A percentile compares a stretch with the other conserved stretches of the same genome.
Conservation (phyloP, 2,329 filamentous ascomycete species). For the Sphaerulina vaccinii region DNA sequence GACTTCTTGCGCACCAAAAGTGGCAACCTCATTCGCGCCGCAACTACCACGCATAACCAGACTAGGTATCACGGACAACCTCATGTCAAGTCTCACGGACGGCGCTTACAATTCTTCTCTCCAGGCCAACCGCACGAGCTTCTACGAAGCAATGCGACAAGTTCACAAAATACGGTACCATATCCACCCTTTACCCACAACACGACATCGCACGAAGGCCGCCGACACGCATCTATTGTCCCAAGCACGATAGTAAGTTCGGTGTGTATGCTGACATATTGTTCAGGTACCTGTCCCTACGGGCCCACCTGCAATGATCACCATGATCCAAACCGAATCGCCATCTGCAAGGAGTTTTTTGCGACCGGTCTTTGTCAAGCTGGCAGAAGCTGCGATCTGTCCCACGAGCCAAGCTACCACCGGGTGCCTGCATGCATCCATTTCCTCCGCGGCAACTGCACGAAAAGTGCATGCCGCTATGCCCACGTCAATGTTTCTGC, state of each 20-base stretch:
- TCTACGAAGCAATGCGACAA: constrained; percentile 34
- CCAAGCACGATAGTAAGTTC: constrained; percentile 25
- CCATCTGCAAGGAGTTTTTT: constrained; percentile 85
- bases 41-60: not conserved
- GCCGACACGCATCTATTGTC: constrained; percentile 7
- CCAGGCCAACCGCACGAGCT: constrained; percentile 19
- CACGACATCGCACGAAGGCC: constrained; percentile 6
- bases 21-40: constrained; percentile 72
- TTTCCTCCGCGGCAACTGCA: constrained; percentile 85
- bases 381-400: constrained; percentile 82
- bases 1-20: constrained; percentile 82
- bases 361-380: constrained; percentile 73
- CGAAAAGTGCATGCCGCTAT: constrained; percentile 82
- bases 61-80: constrained; percentile 4
- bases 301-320: constrained; percentile 76
- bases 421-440: constrained; percentile 86
- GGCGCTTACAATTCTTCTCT: constrained; percentile 6
- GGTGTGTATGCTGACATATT: constrained; percentile 26
- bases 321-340: constrained; percentile 83
- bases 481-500: constrained; percentile 77
- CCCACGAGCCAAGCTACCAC: constrained; percentile 79
- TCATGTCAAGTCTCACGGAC: not conserved
- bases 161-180: constrained; percentile 38
- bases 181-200: constrained; percentile 16
- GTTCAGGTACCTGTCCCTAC: constrained; percentile 76